A percentile compares a stretch with the other conserved stretches of the same genome.
phyloP scores from a whole-genome alignment of 2,329 filamentous ascomycete species.

The Blastomyces emzantsi region DNA sequence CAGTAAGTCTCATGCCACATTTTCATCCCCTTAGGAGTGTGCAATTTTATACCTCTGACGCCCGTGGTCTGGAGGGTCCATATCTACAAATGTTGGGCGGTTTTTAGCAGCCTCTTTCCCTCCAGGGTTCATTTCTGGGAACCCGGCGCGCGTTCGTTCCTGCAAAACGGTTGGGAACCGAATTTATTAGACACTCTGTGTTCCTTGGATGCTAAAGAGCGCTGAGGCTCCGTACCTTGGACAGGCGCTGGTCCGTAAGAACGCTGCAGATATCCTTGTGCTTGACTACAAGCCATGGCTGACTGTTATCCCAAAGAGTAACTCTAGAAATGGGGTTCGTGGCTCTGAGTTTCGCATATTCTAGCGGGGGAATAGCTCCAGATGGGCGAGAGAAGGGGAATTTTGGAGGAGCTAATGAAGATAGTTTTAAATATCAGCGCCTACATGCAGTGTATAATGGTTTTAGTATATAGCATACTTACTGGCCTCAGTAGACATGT shows the following conservation, averaged over 20 bases:
- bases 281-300: slow-evolving; percentile 43
- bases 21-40: not conserved
- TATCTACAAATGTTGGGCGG: slow-evolving; percentile 45
- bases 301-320: slow-evolving; percentile 40
- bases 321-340: slow-evolving; percentile 39
- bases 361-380: slow-evolving; percentile 36
- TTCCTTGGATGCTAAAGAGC: not conserved
- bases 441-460: not conserved
- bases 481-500: slow-evolving; percentile 4
- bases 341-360: slow-evolving; percentile 39
- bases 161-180: slow-evolving; percentile 11
- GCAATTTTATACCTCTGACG: slow-evolving; percentile 31
- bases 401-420: slow-evolving; percentile 11
- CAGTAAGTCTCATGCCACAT: not conserved
- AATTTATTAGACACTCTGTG: not conserved
- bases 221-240: slow-evolving; percentile 31
- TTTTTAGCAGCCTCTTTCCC: slow-evolving; percentile 43
- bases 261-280: slow-evolving; percentile 41
- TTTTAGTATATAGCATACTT: not conserved
- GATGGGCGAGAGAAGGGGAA: slow-evolving; percentile 37
- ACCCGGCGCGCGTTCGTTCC: slow-evolving; percentile 37
- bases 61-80: slow-evolving; percentile 44
- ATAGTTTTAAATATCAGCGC: not conserved
- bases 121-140: slow-evolving; percentile 41
- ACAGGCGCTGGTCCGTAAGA: slow-evolving; percentile 39